Base-by-base conservation (phyloP, 129 eudicot genomes). In the Flaveria bidentis region DNA sequence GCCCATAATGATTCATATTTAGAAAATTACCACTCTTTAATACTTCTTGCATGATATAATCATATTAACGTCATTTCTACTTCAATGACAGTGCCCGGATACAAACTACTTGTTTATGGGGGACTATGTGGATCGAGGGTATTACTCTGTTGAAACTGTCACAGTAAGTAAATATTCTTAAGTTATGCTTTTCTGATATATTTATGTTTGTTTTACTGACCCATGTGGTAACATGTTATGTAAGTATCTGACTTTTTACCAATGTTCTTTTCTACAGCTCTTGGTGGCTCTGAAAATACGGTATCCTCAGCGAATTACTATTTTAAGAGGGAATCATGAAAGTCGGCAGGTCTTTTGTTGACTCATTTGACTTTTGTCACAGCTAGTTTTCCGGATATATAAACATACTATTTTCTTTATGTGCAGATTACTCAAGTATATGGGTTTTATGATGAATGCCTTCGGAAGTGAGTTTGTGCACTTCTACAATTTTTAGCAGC, bases 391-490 rank as follows among this genome's bases (percentile, higher is more conserved):
- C 12, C 23, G 50, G 28, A 67, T 52, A 51, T 76, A 52, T 67
- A 57, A 52, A 9, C 3, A 1, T 8, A 53, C 42, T 70, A 14
- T 76, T 50, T 66, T 64, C 22, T 72, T 41, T 68, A 30, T 73
- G 76, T 82, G 87, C 96, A 93, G 96, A 93, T 93, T 61, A 93
- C 98, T 74, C 98, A 93, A 82, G 98, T 93, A 45, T 93, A 93
- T 85, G 98, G 98, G 33, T 92, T 92, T 76, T 92, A 92, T 83
- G 98, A 92, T 70, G 98, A 92, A 86, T 92, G 98, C 85, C 90
- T 92, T 41, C 93, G 96, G 75, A 92, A 92, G 98, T 92, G 83
- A 92, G 98, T 86, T 60, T 69, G 28, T 68, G 9, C 57, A 15
- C 11, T 25, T 78, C 33, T 56, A 12, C 47, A 6, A 22, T 7